These are phyloP conservation scores for Xylaria palmicola DNA, from an alignment of 495 filamentous ascomycete species.

Conservation along the genomic window DNA sequence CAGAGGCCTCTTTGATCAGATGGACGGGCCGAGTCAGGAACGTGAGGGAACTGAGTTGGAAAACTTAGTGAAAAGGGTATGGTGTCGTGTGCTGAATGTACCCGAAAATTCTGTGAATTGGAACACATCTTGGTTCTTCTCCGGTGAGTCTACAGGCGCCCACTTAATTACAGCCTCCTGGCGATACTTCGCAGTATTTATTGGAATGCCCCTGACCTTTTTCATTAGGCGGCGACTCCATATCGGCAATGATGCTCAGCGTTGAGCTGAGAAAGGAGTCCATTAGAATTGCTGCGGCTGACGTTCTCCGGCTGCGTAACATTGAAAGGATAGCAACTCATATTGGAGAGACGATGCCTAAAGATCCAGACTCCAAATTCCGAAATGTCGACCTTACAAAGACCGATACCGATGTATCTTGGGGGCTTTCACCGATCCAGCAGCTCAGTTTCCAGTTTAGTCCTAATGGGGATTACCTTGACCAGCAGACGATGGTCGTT, in stretches of 20 bases:
- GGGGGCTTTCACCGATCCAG: constrained; percentile 58
- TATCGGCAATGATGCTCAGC: not conserved
- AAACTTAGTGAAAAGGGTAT: not conserved
- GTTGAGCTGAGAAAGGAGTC: not conserved
- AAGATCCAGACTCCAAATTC: not conserved
- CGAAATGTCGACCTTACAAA: not conserved
- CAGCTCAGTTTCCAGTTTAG: constrained; percentile 53
- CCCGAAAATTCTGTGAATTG: not conserved
- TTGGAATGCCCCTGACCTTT: not conserved
- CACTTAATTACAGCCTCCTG: not conserved
- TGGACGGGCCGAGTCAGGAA: not conserved
- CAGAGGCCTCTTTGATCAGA: not conserved
- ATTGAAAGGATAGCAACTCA: not conserved
- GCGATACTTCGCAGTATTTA: not conserved
- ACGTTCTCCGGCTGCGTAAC: not conserved
- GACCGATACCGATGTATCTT: constrained; percentile 44
- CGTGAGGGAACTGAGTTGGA: not conserved
- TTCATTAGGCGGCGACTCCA: not conserved
- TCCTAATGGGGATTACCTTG: constrained; percentile 50
- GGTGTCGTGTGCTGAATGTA: constrained; percentile 1
- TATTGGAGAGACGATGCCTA: not conserved
- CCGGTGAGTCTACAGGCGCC: not conserved
- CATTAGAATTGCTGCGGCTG: not conserved
- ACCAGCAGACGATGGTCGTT: constrained; percentile 57
- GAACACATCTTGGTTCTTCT: constrained; percentile 9